Evolutionary conservation across 1,284 basidiomycete species (phyloP).

Genomic region (Fistulina hepatica): DNA sequence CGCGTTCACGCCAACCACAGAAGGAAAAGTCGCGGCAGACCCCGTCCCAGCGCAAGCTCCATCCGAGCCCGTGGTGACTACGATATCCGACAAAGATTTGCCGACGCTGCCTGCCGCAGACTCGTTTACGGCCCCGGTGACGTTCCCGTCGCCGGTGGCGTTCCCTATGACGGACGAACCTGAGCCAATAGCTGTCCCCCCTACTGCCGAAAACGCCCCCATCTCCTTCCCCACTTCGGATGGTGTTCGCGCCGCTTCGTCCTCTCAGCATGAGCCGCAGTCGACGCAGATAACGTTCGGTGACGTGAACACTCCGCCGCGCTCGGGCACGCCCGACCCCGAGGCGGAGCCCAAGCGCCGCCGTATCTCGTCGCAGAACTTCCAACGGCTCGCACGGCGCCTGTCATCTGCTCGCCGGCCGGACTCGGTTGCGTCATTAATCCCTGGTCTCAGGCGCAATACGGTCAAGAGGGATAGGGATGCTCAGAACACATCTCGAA

Average conservation of each 20-base stretch:
- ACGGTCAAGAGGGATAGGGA: constrained; percentile 21
- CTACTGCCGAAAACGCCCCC: constrained; percentile 14
- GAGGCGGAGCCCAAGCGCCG: constrained; percentile 66
- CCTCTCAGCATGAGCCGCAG: constrained; percentile 14
- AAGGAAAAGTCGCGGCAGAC: background rate
- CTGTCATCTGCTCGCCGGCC: constrained; percentile 57
- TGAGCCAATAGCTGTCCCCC: too few relatives aligned
- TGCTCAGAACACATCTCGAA: too few relatives aligned
- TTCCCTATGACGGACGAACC: constrained; percentile 18
- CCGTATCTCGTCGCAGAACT: constrained; percentile 71
- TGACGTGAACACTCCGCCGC: constrained; percentile 31
- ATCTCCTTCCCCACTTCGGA: constrained; percentile 27
- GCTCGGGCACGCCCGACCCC: constrained; percentile 53
- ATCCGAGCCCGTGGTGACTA: too few relatives aligned
- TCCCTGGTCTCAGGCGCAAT: constrained; percentile 38
- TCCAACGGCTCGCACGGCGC: constrained; percentile 63
- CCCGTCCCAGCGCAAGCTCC: background rate
- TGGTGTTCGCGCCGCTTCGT: constrained; percentile 15
- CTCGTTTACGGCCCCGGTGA: constrained; percentile 21
- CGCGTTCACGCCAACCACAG: constrained; percentile 1
- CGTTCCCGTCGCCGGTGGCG: constrained; percentile 33
- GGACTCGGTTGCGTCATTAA: constrained; percentile 36
- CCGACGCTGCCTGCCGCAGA: constrained; percentile 10
- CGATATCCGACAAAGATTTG: background rate
- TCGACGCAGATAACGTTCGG: constrained; percentile 43